Conservation (phyloP, 2,329 filamentous ascomycete genomes). For the Neofusicoccum parvum region DNA sequence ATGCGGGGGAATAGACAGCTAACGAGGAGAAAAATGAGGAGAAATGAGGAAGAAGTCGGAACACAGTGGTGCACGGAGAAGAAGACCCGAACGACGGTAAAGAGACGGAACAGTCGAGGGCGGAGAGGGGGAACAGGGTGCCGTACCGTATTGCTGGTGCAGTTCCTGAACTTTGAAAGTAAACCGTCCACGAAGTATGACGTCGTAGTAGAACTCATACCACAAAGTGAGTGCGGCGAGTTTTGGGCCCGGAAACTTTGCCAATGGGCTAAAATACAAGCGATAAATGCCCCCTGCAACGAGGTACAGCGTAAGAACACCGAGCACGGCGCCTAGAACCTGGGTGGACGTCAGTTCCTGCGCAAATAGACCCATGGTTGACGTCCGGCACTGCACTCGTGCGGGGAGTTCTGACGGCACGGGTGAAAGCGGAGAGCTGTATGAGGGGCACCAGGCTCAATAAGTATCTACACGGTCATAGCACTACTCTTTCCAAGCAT, state of each 20-base stretch:
- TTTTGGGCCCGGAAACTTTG: conserved; percentile 28
- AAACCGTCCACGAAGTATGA: conserved; percentile 26
- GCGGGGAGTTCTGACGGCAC: background rate
- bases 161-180: conserved; percentile 28
- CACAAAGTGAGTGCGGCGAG: conserved; percentile 31
- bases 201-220: conserved; percentile 32
- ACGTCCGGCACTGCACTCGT: background rate
- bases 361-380: background rate
- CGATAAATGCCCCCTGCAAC: conserved; percentile 25
- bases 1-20: background rate
- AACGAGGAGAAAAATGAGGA: background rate
- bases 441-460: background rate
- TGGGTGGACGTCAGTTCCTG: background rate
- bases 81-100: background rate
- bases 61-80: background rate
- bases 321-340: background rate
- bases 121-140: background rate
- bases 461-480: background rate
- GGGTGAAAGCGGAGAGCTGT: background rate
- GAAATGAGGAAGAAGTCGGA: conserved; percentile 1
- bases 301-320: background rate
- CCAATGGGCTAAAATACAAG: conserved; percentile 27
- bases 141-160: conserved; percentile 29
- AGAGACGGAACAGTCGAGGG: background rate
- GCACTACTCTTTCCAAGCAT: background rate